Base-by-base conservation (phyloP, 148 eudicot species). In the Amaranthus cruentus region DNA sequence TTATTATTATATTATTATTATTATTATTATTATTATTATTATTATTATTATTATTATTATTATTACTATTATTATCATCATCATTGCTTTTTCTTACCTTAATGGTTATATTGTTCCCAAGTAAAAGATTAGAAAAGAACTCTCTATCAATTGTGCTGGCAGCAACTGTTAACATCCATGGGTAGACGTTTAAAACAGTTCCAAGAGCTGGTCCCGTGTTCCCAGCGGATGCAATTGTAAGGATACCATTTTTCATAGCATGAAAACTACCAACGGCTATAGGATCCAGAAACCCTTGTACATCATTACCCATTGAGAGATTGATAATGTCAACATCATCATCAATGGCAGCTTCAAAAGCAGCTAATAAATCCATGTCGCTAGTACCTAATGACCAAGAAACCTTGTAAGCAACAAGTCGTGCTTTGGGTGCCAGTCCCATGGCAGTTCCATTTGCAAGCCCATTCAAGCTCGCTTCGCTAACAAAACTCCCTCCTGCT, bases 351-450 rank as follows among this genome's bases (percentile, higher is more conserved):
- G 63, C 74, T 44, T 76, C 79, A 5, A 76, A 11, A 8, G 74
- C 79, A 42, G 68, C 68, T 10, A 76, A 3, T 56, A 61, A 59
- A 53, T 76, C 79, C 0, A 57, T 8, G 9, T 15, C 42, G 57
- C 65, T 7, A 56, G 21, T 0, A 3, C 12, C 67, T 13, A 47
- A 49, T 1, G 66, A 6, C 78, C 78, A 75, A 8, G 62, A 67
- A 9, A 50, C 73, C 73, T 76, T 76, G 78, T 76, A 76, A 52
- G 68, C 68, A 8, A 70, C 78, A 1, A 76, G 67, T 0, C 74
- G 21, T n/a, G 81, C 81, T 4, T 11, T 48, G 3, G 81, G 81
- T 2, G 81, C 73, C 7, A 73, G 73, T 55, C 78, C 78, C 48
- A 50, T 55, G 42, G 49, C 73, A 4, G 59, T 68, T 4, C 73